Evolutionary conservation across 352 stramenopile species (phyloP).

Genomic region (Phytophthora ramorum): DNA sequence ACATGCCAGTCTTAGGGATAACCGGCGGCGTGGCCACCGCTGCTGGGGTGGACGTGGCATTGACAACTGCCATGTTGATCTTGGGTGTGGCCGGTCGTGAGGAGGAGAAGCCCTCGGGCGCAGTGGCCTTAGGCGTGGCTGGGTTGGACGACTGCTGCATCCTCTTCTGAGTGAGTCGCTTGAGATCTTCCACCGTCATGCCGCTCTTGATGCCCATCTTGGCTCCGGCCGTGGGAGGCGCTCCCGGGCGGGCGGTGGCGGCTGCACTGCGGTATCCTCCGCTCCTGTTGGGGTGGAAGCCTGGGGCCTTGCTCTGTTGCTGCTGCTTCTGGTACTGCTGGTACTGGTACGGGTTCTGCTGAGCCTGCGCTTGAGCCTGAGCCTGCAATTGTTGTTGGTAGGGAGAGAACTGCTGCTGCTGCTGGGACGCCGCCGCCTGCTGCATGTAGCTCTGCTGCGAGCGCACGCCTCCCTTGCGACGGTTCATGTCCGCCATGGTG

Average conservation of each 20-base stretch:
- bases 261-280: constrained; percentile 31
- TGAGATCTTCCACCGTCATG: constrained; percentile 90
- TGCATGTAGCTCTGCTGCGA: constrained; percentile 57
- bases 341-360: constrained; percentile 48
- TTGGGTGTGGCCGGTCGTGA: constrained; percentile 62
- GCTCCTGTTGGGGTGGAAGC: constrained; percentile 34
- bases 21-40: constrained; percentile 43
- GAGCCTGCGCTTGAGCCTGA: constrained; percentile 34
- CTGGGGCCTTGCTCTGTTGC: constrained; percentile 36
- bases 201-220: constrained; percentile 91
- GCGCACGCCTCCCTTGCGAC: constrained; percentile 52
- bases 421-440: constrained; percentile 34
- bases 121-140: constrained; percentile 40
- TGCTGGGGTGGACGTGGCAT: constrained; percentile 39
- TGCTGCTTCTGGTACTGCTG: constrained; percentile 56
- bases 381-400: constrained; percentile 53
- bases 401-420: constrained; percentile 36
- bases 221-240: constrained; percentile 38
- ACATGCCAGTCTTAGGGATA: constrained; percentile 84
- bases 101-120: constrained; percentile 27
- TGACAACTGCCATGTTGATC: constrained; percentile 67
- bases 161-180: constrained; percentile 84
- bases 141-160: constrained; percentile 76
- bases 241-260: constrained; percentile 8
- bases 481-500: constrained; percentile 57